phyloP scores from a whole-genome alignment of 257 asterid species.

The Parsonsia alboflavescens region DNA sequence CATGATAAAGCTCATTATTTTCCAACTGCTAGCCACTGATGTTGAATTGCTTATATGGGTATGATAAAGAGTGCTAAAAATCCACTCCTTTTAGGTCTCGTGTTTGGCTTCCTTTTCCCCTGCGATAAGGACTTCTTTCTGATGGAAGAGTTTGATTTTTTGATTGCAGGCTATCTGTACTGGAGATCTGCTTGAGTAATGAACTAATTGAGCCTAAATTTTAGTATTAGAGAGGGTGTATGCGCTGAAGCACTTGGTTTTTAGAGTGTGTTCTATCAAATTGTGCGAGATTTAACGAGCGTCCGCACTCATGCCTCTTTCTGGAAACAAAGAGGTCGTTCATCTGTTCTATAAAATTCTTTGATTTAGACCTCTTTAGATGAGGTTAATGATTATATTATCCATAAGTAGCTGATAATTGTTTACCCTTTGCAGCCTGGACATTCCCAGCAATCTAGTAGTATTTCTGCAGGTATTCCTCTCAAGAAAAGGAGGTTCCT shows the following conservation, averaged over 20 bases:
- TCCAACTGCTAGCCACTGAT: not conserved
- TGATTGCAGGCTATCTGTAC: conserved; percentile 7
- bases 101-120: not conserved
- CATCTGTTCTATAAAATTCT: conserved; percentile 17
- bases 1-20: not conserved
- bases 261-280: not conserved
- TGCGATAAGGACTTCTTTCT: not conserved
- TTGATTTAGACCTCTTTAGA: not conserved
- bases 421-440: conserved; percentile 43
- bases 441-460: conserved; percentile 42
- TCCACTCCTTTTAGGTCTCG: not conserved
- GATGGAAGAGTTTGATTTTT: not conserved
- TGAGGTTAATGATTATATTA: not conserved
- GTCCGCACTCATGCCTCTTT: conserved; percentile 38
- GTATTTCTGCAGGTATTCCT: conserved; percentile 56
- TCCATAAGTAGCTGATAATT: conserved; percentile 5
- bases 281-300: conserved; percentile 5
- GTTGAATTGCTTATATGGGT: not conserved
- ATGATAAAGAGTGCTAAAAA: not conserved
- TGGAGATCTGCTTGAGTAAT: not conserved
- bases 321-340: conserved; percentile 50
- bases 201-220: not conserved
- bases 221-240: conserved; percentile 1
- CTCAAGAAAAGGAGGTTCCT: conserved; percentile 76
- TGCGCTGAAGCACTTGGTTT: conserved; percentile 18